Conservation (phyloP, 2,329 filamentous ascomycete genomes). For the Colletotrichum higginsianum region DNA sequence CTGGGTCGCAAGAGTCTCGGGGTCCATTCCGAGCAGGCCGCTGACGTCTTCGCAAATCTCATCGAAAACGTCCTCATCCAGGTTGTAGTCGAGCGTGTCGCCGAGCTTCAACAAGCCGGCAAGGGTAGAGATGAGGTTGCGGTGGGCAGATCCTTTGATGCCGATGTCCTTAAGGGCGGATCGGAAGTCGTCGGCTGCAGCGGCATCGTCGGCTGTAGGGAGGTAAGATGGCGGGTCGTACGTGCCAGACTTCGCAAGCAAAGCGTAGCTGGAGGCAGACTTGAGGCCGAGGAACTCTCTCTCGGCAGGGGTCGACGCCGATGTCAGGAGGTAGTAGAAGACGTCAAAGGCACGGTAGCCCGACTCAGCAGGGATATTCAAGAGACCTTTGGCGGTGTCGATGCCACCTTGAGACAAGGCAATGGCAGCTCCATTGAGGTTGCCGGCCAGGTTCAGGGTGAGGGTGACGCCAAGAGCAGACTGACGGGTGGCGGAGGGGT, state of each 20-base stretch:
- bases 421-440: constrained; percentile 81
- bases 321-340: constrained; percentile 96
- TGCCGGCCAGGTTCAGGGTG: constrained; percentile 85
- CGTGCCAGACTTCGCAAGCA: constrained; percentile 87
- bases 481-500: constrained; percentile 87
- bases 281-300: constrained; percentile 89
- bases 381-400: constrained; percentile 83
- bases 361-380: constrained; percentile 82
- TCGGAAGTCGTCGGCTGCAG: constrained; percentile 93
- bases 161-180: constrained; percentile 90
- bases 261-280: constrained; percentile 80
- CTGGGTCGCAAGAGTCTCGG: constrained; percentile 83
- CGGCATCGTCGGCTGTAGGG: constrained; percentile 91
- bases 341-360: constrained; percentile 97
- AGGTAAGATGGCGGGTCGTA: constrained; percentile 90
- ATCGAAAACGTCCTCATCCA: constrained; percentile 88
- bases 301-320: constrained; percentile 90
- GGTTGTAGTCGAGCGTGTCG: constrained; percentile 86
- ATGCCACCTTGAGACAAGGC: constrained; percentile 90
- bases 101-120: constrained; percentile 92
- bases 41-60: constrained; percentile 92
- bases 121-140: constrained; percentile 87
- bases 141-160: constrained; percentile 87
- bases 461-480: constrained; percentile 85
- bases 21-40: constrained; percentile 87